Evolutionary conservation across 2,329 filamentous ascomycete species (phyloP).

Genomic region (Periconia macrospinosa): DNA sequence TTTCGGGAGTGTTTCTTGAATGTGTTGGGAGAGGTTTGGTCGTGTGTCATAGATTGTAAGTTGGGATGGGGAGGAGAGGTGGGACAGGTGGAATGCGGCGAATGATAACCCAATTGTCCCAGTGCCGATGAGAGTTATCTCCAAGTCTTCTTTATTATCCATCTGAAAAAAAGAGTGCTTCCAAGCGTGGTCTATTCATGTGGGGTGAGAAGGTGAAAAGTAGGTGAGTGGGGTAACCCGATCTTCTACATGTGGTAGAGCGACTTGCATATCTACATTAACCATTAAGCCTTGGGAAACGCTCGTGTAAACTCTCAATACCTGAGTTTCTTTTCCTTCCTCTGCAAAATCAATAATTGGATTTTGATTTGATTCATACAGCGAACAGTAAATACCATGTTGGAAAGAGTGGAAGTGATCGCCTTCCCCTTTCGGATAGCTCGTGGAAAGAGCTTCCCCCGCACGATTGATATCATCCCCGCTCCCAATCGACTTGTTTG

Average conservation of each 20-base stretch:
- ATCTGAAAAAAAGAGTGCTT: background rate
- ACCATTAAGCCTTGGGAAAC: no score
- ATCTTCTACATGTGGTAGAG: no score
- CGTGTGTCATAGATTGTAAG: constrained; percentile 57
- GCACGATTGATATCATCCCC: constrained; percentile 18
- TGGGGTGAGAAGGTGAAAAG: no score
- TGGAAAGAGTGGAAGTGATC: constrained; percentile 1
- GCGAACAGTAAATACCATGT: no score
- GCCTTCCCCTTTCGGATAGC: constrained; percentile 11
- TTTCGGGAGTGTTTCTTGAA: constrained; percentile 46
- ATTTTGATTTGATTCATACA: no score
- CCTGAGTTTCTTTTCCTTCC: no score
- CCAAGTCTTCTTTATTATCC: constrained; percentile 14
- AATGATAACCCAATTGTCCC: constrained; percentile 61
- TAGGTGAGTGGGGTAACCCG: no score
- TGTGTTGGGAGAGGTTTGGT: constrained; percentile 50
- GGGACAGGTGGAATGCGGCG: constrained; percentile 55
- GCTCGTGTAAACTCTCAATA: no score
- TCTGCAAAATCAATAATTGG: no score
- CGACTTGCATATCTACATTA: no score
- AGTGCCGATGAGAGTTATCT: constrained; percentile 48
- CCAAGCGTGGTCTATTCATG: background rate
- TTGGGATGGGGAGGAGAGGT: constrained; percentile 41
- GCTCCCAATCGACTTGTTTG: constrained; percentile 32
- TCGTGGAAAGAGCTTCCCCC: constrained; percentile 21